phyloP scores from a whole-genome alignment of 805 yeast genomes.

The Starmera caribaea region DNA sequence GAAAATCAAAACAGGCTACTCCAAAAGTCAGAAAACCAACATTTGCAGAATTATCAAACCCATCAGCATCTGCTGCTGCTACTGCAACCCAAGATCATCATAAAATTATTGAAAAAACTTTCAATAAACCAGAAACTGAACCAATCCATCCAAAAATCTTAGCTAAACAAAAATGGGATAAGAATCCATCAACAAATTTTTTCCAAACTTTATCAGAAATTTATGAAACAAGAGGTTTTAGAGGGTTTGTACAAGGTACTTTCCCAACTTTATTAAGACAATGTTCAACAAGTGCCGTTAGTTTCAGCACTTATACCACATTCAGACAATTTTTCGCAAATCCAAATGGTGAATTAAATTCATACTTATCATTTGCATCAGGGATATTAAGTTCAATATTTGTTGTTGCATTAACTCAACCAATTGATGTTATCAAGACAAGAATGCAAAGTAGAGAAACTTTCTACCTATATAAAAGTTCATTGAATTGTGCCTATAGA shows the following conservation, averaged over 20 bases:
- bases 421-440: conserved; percentile 79
- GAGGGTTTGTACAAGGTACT: conserved; percentile 78
- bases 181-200: conserved; percentile 45
- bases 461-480: conserved; percentile 45
- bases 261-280: conserved; percentile 79
- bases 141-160: conserved; percentile 19
- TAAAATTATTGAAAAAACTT: conserved; percentile 14
- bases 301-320: conserved; percentile 76
- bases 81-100: no score
- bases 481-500: conserved; percentile 44
- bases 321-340: conserved; percentile 65
- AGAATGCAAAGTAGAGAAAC: conserved; percentile 75
- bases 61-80: no score
- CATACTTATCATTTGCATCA: conserved; percentile 25
- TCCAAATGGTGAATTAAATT: conserved; percentile 27
- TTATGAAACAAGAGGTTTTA: conserved; percentile 58
- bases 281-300: conserved; percentile 64
- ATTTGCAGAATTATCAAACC: no score
- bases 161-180: conserved; percentile 29
- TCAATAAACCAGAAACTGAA: conserved; percentile 18
- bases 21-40: conserved; percentile 1
- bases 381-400: conserved; percentile 63
- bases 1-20: background rate
- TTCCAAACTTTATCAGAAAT: conserved; percentile 52
- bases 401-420: conserved; percentile 76